Evolutionary conservation across 768 basidiomycete species (phyloP).

Genomic region (Royoungia palumana): DNA sequence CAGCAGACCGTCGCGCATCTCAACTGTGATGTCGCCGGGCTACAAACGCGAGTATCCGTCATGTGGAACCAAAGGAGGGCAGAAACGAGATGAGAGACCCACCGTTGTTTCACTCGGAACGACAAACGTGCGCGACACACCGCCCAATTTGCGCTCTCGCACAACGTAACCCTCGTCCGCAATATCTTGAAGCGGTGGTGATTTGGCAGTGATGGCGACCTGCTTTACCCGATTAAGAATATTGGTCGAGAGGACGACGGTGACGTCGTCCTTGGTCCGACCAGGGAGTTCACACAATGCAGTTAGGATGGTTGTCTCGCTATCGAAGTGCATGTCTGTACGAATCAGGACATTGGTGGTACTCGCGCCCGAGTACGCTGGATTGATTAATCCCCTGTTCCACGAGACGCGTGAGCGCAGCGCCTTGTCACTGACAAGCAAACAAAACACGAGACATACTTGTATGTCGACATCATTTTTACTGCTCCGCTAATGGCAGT

Average conservation of each 20-base stretch:
- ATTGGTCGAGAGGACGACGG: slow-evolving; percentile 57
- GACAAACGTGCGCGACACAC: slow-evolving; percentile 46
- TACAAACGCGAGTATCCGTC: slow-evolving; percentile 17
- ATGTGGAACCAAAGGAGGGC: neutral
- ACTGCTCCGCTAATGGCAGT: neutral
- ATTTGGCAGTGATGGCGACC: slow-evolving; percentile 52
- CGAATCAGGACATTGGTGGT: slow-evolving; percentile 39
- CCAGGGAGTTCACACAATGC: slow-evolving; percentile 72
- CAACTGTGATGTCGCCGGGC: slow-evolving; percentile 52
- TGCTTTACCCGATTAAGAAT: slow-evolving; percentile 60
- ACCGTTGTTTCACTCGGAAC: slow-evolving; percentile 59
- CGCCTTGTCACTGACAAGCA: no score
- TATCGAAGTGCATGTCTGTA: slow-evolving; percentile 59
- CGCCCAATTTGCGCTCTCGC: slow-evolving; percentile 54
- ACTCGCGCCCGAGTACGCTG: slow-evolving; percentile 18
- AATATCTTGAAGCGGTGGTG: slow-evolving; percentile 38
- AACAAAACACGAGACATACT: slow-evolving; percentile 17
- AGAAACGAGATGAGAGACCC: slow-evolving; percentile 23
- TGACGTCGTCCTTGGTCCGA: slow-evolving; percentile 54
- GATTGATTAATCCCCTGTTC: slow-evolving; percentile 25
- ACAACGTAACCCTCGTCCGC: slow-evolving; percentile 41
- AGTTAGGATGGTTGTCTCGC: slow-evolving; percentile 46
- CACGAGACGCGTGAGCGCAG: slow-evolving; percentile 11
- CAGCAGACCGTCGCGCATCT: slow-evolving; percentile 61
- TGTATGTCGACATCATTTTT: slow-evolving; percentile 15